phyloP scores from a whole-genome alignment of 176 grass and related monocot genomes.

The Rhipidocladum racemiflorum region DNA sequence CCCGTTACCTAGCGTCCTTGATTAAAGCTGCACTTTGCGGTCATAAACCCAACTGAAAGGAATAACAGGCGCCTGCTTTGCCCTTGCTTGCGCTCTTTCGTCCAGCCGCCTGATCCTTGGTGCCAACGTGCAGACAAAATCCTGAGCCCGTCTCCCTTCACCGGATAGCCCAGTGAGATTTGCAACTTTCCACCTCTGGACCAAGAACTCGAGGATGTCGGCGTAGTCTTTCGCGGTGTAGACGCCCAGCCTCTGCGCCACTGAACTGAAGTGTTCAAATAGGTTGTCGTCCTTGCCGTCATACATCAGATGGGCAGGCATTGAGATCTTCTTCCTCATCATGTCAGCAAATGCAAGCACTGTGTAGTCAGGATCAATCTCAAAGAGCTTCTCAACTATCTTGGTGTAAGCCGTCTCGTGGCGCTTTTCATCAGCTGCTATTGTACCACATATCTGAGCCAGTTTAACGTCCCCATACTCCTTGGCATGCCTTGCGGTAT shows the following conservation, averaged over 20 bases:
- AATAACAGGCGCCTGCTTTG: slow-evolving; percentile 42
- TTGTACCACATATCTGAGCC: slow-evolving; percentile 66
- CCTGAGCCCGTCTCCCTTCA: slow-evolving; percentile 60
- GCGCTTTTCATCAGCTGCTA: slow-evolving; percentile 80
- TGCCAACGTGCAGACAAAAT: slow-evolving; percentile 62
- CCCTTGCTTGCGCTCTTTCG: slow-evolving; percentile 54
- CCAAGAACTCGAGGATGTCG: slow-evolving; percentile 70
- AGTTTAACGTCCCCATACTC: slow-evolving; percentile 66
- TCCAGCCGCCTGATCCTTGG: slow-evolving; percentile 58
- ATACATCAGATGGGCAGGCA: slow-evolving; percentile 74
- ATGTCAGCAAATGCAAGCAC: slow-evolving; percentile 66
- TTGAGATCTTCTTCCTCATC: slow-evolving; percentile 74
- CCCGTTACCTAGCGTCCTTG: background rate
- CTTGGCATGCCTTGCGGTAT: slow-evolving; percentile 68
- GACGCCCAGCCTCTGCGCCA: slow-evolving; percentile 50
- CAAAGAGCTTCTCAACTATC: slow-evolving; percentile 71
- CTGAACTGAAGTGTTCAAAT: slow-evolving; percentile 57
- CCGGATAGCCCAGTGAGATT: slow-evolving; percentile 42
- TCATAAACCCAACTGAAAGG: slow-evolving; percentile 69
- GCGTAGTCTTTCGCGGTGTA: slow-evolving; percentile 74
- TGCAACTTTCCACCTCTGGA: slow-evolving; percentile 59
- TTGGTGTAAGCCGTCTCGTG: slow-evolving; percentile 79
- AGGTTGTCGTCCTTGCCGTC: slow-evolving; percentile 53
- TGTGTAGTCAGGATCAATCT: slow-evolving; percentile 62
- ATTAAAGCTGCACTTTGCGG: slow-evolving; percentile 60